A percentile compares a stretch with the other conserved stretches of the same genome.
These are phyloP conservation scores for Infundibulicybe gibba DNA, from an alignment of 768 basidiomycete genomes.

Conservation along the genomic window DNA sequence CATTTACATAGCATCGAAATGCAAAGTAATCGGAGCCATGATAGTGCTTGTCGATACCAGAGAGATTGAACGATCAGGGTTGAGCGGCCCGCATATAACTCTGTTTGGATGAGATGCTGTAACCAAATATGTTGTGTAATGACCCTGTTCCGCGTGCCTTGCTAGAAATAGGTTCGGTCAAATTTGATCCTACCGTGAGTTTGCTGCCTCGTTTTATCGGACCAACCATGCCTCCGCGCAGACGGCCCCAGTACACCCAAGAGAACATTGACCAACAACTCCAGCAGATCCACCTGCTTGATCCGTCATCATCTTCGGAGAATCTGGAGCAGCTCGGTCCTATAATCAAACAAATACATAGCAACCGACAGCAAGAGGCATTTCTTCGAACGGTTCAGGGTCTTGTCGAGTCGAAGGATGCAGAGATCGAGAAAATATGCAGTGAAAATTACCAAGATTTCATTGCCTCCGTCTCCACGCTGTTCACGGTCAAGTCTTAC, in stretches of 20 bases:
- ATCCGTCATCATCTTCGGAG: constrained; percentile 85
- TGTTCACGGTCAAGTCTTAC: constrained; percentile 94
- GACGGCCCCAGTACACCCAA: constrained; percentile 72
- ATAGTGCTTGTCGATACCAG: constrained; percentile 5
- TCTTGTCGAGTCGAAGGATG: constrained; percentile 93
- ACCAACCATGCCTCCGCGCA: constrained; percentile 68
- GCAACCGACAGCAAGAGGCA: constrained; percentile 81
- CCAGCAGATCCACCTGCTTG: constrained; percentile 86
- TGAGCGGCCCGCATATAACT: constrained; percentile 2
- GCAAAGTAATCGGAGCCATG: constrained; percentile 32
- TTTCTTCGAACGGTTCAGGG: constrained; percentile 82
- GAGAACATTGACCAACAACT: constrained; percentile 87
- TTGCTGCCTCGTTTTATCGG: constrained; percentile 15
- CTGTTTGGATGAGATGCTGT: constrained; percentile 31
- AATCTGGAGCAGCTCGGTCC: constrained; percentile 95
- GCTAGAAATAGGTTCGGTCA: not conserved
- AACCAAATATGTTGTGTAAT: constrained; percentile 34
- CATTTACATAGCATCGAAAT: constrained; percentile 42
- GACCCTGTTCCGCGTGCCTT: not conserved
- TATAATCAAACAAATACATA: constrained; percentile 90
- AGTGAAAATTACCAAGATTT: constrained; percentile 98
- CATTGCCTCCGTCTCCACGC: constrained; percentile 92
- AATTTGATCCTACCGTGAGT: not conserved
- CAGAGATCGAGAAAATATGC: constrained; percentile 95
- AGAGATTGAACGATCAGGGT: not conserved